A percentile compares a stretch with the other conserved stretches of the same genome.
Conservation (phyloP, 2,329 filamentous ascomycete genomes). For the Pleurostoma richardsiae region DNA sequence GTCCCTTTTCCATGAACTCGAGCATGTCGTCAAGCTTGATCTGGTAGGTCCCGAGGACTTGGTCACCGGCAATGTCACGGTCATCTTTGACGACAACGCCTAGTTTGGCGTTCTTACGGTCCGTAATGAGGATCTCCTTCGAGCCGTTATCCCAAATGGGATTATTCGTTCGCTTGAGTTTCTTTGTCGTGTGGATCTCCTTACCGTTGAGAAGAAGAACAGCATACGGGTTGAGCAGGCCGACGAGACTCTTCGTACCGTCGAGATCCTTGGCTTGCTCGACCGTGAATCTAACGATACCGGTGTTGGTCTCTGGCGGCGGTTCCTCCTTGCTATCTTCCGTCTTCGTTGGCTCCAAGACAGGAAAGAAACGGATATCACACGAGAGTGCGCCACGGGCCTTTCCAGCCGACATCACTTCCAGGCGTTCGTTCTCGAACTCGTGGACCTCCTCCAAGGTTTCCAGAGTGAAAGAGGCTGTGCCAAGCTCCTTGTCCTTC, state of each 20-base stretch:
- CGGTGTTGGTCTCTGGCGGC: conserved; percentile 83
- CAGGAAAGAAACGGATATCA: conserved; percentile 93
- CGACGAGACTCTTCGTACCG: conserved; percentile 84
- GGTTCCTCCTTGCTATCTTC: conserved; percentile 75
- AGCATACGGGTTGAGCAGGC: conserved; percentile 87
- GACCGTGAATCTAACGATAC: conserved; percentile 88
- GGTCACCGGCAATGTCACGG: conserved; percentile 76
- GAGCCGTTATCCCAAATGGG: conserved; percentile 91
- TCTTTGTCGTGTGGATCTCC: conserved; percentile 82
- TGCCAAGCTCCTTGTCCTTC: conserved; percentile 92
- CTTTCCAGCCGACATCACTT: conserved; percentile 80
- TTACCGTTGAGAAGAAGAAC: conserved; percentile 86
- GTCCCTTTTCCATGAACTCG: conserved; percentile 83
- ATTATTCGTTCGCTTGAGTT: conserved; percentile 94
- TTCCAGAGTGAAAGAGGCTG: conserved; percentile 80
- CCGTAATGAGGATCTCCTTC: conserved; percentile 93
- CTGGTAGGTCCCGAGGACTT: conserved; percentile 84
- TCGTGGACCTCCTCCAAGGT: conserved; percentile 71
- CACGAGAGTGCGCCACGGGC: conserved; percentile 72
- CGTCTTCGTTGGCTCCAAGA: conserved; percentile 67
- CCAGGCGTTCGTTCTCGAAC: conserved; percentile 79
- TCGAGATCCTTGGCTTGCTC: conserved; percentile 97
- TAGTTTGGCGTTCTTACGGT: conserved; percentile 83
- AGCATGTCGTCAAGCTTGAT: conserved; percentile 94
- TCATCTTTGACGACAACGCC: conserved; percentile 95